Conservation (phyloP, 345 rosid species). For the Eucalyptus virginea region DNA sequence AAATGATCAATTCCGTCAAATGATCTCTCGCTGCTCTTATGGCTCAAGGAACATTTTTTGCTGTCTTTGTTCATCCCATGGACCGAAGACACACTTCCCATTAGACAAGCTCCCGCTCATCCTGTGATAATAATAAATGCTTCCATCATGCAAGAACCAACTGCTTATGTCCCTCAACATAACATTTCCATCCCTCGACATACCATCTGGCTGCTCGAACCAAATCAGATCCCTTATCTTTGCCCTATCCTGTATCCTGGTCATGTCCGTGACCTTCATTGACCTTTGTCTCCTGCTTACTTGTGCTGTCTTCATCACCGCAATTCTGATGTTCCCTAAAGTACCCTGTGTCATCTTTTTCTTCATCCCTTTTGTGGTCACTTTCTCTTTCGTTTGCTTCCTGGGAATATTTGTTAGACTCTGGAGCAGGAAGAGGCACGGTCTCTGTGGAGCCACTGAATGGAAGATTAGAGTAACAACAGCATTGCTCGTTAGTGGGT, state of each 20-base stretch:
- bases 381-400: not conserved
- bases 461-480: not conserved
- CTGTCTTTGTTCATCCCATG: not conserved
- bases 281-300: not conserved
- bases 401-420: not conserved
- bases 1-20: not conserved
- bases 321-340: not conserved
- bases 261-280: not conserved
- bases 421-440: not conserved
- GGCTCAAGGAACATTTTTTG: not conserved
- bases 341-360: not conserved
- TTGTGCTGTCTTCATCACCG: not conserved
- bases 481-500: conserved; percentile 1
- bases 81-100: not conserved
- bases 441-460: not conserved
- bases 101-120: not conserved
- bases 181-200: not conserved
- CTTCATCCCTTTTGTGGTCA: not conserved
- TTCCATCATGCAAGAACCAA: not conserved
- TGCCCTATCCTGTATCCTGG: not conserved
- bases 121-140: not conserved
- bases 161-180: not conserved
- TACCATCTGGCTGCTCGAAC: not conserved
- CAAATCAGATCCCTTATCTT: not conserved
- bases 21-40: not conserved